phyloP scores from a whole-genome alignment of 257 asterid genomes.

The Solanum dulcamara region DNA sequence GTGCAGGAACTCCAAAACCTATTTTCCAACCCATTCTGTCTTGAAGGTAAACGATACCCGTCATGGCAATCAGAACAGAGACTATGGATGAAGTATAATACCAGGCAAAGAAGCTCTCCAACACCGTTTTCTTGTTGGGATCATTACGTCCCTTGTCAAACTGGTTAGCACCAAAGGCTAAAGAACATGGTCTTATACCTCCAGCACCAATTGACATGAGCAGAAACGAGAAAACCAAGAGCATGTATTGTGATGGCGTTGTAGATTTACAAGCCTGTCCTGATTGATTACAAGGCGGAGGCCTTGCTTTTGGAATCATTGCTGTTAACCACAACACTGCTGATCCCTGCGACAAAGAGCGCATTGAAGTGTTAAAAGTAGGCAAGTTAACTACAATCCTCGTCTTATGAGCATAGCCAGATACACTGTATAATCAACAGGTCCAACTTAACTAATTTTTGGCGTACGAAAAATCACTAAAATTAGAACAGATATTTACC shows the following conservation, averaged over 20 bases:
- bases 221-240: constrained; percentile 31
- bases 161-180: constrained; percentile 73
- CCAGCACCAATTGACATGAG: constrained; percentile 63
- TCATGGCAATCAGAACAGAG: constrained; percentile 41
- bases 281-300: constrained; percentile 25
- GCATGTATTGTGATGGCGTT: constrained; percentile 19
- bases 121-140: constrained; percentile 17
- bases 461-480: not conserved
- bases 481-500: not conserved
- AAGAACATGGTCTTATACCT: constrained; percentile 52
- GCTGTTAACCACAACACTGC: constrained; percentile 54
- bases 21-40: constrained; percentile 52
- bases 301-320: constrained; percentile 36
- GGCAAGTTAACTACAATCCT: not conserved
- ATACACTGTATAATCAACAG: not conserved
- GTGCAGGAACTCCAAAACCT: constrained; percentile 55
- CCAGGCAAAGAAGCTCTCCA: constrained; percentile 59
- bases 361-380: not conserved
- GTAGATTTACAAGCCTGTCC: constrained; percentile 26
- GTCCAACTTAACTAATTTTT: not conserved
- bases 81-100: constrained; percentile 40
- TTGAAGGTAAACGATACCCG: constrained; percentile 51
- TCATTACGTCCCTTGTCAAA: constrained; percentile 17
- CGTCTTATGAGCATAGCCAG: not conserved
- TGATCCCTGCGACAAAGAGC: constrained; percentile 30